A percentile compares a stretch with the other conserved stretches of the same genome.
Evolutionary conservation across 148 eudicot species (phyloP).

Genomic region (Fagopyrum esculentum): DNA sequence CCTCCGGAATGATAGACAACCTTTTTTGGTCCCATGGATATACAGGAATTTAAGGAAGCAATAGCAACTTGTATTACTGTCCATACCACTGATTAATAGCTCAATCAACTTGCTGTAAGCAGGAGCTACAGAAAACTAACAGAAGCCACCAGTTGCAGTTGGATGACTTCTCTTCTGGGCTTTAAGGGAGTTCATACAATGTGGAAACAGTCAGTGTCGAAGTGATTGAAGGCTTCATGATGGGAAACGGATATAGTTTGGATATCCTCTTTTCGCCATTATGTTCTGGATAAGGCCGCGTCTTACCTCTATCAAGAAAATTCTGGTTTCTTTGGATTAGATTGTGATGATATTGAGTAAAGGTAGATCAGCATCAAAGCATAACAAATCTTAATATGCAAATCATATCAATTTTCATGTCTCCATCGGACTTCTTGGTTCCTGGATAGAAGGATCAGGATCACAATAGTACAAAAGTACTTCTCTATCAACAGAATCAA

Average conservation of each 20-base stretch:
- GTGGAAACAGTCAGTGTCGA: not conserved
- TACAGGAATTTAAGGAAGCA: not conserved
- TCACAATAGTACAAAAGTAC: not conserved
- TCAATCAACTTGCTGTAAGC: not conserved
- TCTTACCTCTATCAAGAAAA: slow-evolving; percentile 13
- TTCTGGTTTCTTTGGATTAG: slow-evolving; percentile 28
- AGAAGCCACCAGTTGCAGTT: not conserved
- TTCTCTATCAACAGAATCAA: not conserved
- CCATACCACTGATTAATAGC: not conserved
- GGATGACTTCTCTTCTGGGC: not conserved
- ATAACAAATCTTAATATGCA: not conserved
- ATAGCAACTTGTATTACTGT: not conserved
- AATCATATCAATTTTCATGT: not conserved
- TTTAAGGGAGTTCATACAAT: not conserved
- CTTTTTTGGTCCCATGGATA: too few species aligned
- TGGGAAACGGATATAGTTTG: not conserved
- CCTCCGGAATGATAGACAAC: not conserved
- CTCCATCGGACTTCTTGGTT: not conserved
- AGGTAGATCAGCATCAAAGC: not conserved
- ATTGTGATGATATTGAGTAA: slow-evolving; percentile 15
- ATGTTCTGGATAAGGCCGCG: slow-evolving; percentile 32
- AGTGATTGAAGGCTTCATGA: not conserved
- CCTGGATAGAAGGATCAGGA: not conserved
- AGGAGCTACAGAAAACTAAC: not conserved
- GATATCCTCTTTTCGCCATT: not conserved